phyloP scores from a whole-genome alignment of 2,329 filamentous ascomycete species.

The Pseudogymnoascus sp. region DNA sequence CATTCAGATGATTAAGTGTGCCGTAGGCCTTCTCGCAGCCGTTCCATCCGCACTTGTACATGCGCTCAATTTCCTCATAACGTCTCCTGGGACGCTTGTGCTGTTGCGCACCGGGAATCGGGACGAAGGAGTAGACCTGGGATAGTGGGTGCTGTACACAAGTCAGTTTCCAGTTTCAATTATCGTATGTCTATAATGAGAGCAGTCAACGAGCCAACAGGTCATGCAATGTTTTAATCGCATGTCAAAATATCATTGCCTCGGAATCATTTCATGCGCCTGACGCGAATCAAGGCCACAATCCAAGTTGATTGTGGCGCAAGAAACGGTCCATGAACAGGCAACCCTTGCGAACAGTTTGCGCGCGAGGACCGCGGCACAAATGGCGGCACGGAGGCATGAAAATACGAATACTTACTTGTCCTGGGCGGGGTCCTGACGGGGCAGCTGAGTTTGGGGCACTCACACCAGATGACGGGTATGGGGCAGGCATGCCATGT shows the following conservation, averaged over 20 bases:
- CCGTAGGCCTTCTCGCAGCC: slow-evolving; percentile 98
- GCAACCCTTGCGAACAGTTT: background rate
- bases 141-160: slow-evolving; percentile 38
- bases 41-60: slow-evolving; percentile 99
- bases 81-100: slow-evolving; percentile 89
- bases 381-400: background rate
- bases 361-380: background rate
- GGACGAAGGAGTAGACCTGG: slow-evolving; percentile 97
- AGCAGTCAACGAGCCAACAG: slow-evolving; percentile 1
- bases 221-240: background rate
- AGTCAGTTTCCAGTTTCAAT: slow-evolving; percentile 17
- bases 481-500: slow-evolving; percentile 25
- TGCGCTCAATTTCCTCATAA: slow-evolving; percentile 97
- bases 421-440: slow-evolving; percentile 42
- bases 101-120: slow-evolving; percentile 92
- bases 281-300: background rate
- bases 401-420: slow-evolving; percentile 40
- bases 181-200: slow-evolving; percentile 9
- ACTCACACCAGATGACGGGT: slow-evolving; percentile 26
- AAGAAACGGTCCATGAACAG: background rate
- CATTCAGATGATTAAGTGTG: slow-evolving; percentile 93
- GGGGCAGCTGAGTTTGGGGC: slow-evolving; percentile 47
- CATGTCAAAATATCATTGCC: slow-evolving; percentile 2
- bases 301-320: background rate
- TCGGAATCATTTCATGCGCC: background rate